phyloP scores from a whole-genome alignment of 2,329 filamentous ascomycete species.

The Pyricularia pennisetigena region DNA sequence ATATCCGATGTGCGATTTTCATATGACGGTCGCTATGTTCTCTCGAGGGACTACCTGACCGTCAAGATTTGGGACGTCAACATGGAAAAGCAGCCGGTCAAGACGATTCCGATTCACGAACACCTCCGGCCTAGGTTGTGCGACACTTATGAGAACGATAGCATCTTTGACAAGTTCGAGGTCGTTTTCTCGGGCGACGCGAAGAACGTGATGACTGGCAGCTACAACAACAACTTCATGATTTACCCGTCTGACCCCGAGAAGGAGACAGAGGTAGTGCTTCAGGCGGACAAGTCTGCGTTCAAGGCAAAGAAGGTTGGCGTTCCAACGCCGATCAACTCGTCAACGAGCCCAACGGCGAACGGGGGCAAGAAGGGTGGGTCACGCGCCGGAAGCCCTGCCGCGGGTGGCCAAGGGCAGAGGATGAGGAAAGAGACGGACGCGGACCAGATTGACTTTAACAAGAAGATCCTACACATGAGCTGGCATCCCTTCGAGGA shows the following conservation, averaged over 20 bases:
- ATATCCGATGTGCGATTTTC: constrained; percentile 99
- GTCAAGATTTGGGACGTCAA: constrained; percentile 99
- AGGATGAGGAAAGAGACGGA: constrained; percentile 99
- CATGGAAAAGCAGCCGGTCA: constrained; percentile 95
- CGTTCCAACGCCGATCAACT: constrained; percentile 92
- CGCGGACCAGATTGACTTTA: constrained; percentile 98
- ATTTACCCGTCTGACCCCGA: constrained; percentile 96
- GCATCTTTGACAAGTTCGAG: constrained; percentile 99
- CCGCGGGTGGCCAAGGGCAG: constrained; percentile 70
- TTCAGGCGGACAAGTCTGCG: constrained; percentile 96
- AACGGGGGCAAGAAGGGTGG: constrained; percentile 78
- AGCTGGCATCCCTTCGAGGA: constrained; percentile 99
- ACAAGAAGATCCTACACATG: constrained; percentile 99
- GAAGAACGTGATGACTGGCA: constrained; percentile 99
- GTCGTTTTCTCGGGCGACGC: constrained; percentile 97
- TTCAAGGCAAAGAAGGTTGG: constrained; percentile 99
- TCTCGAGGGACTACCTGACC: constrained; percentile 94
- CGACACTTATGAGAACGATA: constrained; percentile 98
- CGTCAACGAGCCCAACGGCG: constrained; percentile 60
- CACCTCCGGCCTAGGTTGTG: constrained; percentile 89
- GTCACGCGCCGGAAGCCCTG: constrained; percentile 81
- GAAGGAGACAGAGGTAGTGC: constrained; percentile 92
- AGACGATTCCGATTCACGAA: constrained; percentile 98
- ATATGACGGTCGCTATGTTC: constrained; percentile 89
- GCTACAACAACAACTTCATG: constrained; percentile 99